These are phyloP conservation scores for Tolypocladium ophioglossoides DNA, from an alignment of 2,329 filamentous ascomycete genomes.

Conservation along the genomic window DNA sequence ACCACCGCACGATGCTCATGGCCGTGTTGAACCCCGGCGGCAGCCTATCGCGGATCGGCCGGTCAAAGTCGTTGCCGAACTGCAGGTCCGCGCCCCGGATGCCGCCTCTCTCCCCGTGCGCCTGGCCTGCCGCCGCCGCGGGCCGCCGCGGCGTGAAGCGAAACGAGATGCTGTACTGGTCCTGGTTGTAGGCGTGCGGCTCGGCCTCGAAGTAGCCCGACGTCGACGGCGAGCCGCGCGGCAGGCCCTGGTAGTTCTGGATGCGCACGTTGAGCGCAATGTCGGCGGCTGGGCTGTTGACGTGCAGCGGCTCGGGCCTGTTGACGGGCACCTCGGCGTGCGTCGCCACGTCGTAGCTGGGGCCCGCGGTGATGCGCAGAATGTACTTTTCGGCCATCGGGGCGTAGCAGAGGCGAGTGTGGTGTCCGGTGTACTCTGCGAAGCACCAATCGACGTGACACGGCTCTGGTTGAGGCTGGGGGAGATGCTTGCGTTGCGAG, in stretches of 20 bases:
- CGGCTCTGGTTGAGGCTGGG: neutral
- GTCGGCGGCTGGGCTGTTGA: constrained; percentile 54
- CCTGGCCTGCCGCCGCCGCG: constrained; percentile 4
- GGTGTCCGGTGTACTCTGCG: neutral
- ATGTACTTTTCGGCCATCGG: constrained; percentile 62
- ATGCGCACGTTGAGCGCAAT: constrained; percentile 67
- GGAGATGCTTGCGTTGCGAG: neutral
- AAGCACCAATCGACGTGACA: neutral
- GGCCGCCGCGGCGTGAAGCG: constrained; percentile 59
- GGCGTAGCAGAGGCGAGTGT: neutral
- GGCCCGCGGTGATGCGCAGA: constrained; percentile 71
- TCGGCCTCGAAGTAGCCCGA: constrained; percentile 68
- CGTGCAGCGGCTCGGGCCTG: constrained; percentile 45
- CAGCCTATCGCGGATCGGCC: constrained; percentile 74
- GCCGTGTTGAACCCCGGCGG: constrained; percentile 81
- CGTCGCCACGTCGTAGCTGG: constrained; percentile 60
- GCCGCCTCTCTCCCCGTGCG: constrained; percentile 21
- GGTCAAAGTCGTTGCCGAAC: constrained; percentile 93
- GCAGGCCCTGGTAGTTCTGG: constrained; percentile 57
- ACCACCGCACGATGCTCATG: constrained; percentile 78
- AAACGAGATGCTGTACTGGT: constrained; percentile 80
- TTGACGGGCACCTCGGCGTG: constrained; percentile 73
- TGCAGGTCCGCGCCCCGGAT: constrained; percentile 66
- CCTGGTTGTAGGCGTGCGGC: constrained; percentile 52
- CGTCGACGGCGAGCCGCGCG: constrained; percentile 54